A percentile compares a stretch with the other conserved stretches of the same genome.
phyloP scores from a whole-genome alignment of 129 eudicot species.

The Flaveria trinervia region DNA sequence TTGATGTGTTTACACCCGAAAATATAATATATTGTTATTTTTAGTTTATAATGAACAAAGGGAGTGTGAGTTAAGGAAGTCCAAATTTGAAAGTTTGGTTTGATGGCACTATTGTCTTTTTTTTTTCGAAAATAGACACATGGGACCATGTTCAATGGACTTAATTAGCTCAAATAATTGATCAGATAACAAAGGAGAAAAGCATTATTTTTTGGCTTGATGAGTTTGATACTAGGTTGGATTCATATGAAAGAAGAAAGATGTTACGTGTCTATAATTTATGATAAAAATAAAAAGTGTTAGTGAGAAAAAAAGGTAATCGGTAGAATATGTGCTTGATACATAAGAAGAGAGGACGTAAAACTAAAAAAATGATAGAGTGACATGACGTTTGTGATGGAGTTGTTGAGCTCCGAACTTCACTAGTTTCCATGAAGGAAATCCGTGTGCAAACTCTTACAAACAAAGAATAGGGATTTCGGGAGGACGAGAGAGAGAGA shows the following conservation, averaged over 20 bases:
- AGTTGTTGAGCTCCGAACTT: too few relatives aligned
- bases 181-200: neutral
- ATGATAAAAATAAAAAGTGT: neutral
- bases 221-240: neutral
- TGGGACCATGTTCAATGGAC: constrained; percentile 29
- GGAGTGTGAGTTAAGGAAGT: constrained; percentile 26
- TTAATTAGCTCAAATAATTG: constrained; percentile 17
- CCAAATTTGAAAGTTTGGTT: constrained; percentile 31
- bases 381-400: too few relatives aligned
- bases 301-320: neutral
- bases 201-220: neutral
- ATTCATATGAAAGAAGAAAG: neutral
- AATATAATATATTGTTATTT: neutral
- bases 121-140: constrained; percentile 2
- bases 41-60: too few relatives aligned
- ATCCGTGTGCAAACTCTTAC: too few relatives aligned
- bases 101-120: constrained; percentile 23
- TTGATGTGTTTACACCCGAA: constrained; percentile 6
- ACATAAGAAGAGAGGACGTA: too few relatives aligned
- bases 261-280: neutral
- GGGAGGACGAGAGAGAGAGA: too few relatives aligned
- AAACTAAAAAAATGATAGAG: too few relatives aligned
- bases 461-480: too few relatives aligned
- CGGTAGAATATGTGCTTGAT: too few relatives aligned
- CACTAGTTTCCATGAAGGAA: too few relatives aligned